Evolutionary conservation across 352 stramenopile genomes (phyloP).

Genomic region (Pilasporangium apinafurcum): DNA sequence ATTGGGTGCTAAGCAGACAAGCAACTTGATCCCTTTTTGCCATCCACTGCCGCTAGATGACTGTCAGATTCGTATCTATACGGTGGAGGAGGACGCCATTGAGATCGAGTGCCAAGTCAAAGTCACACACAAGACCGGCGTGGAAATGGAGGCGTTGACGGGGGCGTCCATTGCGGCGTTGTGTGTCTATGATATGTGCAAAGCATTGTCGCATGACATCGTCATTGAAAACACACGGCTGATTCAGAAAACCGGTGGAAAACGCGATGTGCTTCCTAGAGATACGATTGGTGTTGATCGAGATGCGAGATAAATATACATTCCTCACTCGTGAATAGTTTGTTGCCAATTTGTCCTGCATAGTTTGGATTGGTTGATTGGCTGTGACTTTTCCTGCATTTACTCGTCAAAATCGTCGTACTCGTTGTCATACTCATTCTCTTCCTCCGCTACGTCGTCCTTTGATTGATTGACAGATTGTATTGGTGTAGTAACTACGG

Average conservation of each 20-base stretch:
- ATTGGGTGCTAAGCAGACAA: conserved; percentile 91
- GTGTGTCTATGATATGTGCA: conserved; percentile 99
- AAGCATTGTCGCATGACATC: conserved; percentile 92
- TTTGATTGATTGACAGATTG: background rate
- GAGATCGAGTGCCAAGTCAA: conserved; percentile 84
- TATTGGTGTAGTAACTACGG: background rate
- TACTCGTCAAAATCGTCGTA: conserved; percentile 60
- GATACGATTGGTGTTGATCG: conserved; percentile 8
- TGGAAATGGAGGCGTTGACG: conserved; percentile 95
- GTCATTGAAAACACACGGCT: conserved; percentile 89
- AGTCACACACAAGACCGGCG: conserved; percentile 92
- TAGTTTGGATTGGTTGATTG: background rate
- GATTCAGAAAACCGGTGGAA: conserved; percentile 90
- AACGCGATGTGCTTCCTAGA: conserved; percentile 57
- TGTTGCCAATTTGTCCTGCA: background rate
- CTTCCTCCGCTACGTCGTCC: conserved; percentile 2
- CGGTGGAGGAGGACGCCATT: conserved; percentile 50
- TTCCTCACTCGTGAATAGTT: too few species aligned
- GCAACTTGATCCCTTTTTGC: conserved; percentile 91
- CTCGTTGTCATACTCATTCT: conserved; percentile 33
- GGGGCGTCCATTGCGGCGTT: conserved; percentile 92
- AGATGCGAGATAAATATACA: too few species aligned
- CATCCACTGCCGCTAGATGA: conserved; percentile 90
- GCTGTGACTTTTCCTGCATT: background rate
- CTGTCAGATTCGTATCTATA: conserved; percentile 82